Evolutionary conservation across 257 asterid species (phyloP).

Genomic region (Nicotiana undulata): DNA sequence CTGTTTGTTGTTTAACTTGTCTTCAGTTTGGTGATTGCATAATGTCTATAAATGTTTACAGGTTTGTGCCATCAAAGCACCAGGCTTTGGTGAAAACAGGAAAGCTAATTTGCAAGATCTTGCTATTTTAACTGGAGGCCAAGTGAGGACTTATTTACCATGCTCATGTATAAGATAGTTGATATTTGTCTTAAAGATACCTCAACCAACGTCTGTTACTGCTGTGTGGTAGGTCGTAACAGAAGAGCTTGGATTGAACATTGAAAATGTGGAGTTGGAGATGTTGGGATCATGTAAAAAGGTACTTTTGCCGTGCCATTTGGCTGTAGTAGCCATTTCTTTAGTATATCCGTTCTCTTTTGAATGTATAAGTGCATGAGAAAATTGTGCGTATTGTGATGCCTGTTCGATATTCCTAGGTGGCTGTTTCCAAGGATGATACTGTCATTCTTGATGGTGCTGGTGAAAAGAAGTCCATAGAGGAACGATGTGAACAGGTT

Average conservation of each 20-base stretch:
- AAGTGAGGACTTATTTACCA: conserved; percentile 26
- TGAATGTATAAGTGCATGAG: neutral
- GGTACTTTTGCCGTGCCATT: conserved; percentile 25
- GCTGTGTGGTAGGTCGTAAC: conserved; percentile 54
- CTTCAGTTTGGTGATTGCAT: neutral
- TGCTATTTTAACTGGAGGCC: conserved; percentile 85
- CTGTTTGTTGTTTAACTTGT: neutral
- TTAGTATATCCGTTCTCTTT: neutral
- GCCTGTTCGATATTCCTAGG: conserved; percentile 26
- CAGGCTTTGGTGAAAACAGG: conserved; percentile 95
- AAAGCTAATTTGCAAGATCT: conserved; percentile 76
- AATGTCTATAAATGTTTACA: conserved; percentile 12
- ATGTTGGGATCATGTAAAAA: conserved; percentile 88
- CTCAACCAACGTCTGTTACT: neutral
- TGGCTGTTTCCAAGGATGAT: conserved; percentile 83
- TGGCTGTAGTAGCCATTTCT: neutral
- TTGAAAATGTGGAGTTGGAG: conserved; percentile 74
- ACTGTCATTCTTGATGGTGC: conserved; percentile 87
- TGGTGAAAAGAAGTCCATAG: conserved; percentile 75
- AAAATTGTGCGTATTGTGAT: neutral
- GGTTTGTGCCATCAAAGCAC: conserved; percentile 96
- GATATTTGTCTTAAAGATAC: neutral
- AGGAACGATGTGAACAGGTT: conserved; percentile 93
- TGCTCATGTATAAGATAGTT: neutral
- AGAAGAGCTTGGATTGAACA: conserved; percentile 88